A percentile compares a stretch with the other conserved stretches of the same genome.
Evolutionary conservation across 257 asterid genomes (phyloP).

Genomic region (Forsythia suspensa): DNA sequence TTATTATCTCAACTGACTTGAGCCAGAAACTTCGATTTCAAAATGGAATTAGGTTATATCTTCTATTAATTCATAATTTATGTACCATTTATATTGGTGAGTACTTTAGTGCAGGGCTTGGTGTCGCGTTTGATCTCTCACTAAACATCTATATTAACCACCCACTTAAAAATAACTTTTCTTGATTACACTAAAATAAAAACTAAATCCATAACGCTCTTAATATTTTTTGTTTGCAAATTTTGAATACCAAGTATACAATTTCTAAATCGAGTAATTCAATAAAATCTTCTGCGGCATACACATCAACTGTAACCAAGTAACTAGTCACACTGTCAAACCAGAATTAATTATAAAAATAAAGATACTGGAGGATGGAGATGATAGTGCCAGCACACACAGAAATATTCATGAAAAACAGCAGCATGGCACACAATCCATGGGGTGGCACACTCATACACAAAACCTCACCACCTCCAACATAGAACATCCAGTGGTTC

Average conservation of each 20-base stretch:
- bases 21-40: conserved; percentile 6
- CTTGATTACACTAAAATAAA: background rate
- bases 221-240: too few species aligned
- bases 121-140: background rate
- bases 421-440: conserved; percentile 6
- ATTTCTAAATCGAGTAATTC: background rate
- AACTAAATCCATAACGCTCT: background rate
- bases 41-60: background rate
- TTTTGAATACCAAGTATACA: too few species aligned
- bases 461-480: conserved; percentile 6
- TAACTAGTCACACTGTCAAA: background rate
- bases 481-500: conserved; percentile 6
- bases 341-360: background rate
- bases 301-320: background rate
- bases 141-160: background rate
- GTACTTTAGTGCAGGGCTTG: background rate
- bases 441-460: background rate
- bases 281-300: background rate
- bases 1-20: conserved; percentile 10
- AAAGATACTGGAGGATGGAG: background rate
- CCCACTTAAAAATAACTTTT: background rate
- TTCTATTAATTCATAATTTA: background rate
- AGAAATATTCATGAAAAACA: conserved; percentile 13
- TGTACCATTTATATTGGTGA: background rate
- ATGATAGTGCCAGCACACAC: background rate